These are phyloP conservation scores for Thelonectria olida DNA, from an alignment of 2,329 filamentous ascomycete species.

Conservation along the genomic window DNA sequence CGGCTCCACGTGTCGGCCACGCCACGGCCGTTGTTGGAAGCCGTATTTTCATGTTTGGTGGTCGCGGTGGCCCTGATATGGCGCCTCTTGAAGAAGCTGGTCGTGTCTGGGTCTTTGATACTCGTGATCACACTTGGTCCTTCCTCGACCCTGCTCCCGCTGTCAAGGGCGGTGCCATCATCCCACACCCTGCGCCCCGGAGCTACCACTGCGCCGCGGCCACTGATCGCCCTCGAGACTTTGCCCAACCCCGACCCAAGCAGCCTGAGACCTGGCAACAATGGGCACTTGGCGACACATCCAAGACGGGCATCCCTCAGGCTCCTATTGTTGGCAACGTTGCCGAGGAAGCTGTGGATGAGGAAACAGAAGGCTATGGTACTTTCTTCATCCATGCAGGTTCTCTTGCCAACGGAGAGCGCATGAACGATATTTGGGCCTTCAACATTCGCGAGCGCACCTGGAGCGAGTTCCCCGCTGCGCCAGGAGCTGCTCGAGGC, in stretches of 20 bases:
- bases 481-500: conserved; percentile 72
- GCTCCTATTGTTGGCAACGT: conserved; percentile 66
- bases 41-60: conserved; percentile 84
- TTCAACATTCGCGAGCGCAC: conserved; percentile 72
- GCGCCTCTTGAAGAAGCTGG: conserved; percentile 78
- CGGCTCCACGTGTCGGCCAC: conserved; percentile 76
- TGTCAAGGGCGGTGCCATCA: conserved; percentile 51
- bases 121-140: conserved; percentile 70
- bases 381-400: conserved; percentile 83
- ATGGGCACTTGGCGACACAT: conserved; percentile 64
- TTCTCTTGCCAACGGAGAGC: conserved; percentile 69
- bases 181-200: conserved; percentile 66
- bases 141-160: conserved; percentile 65
- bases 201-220: conserved; percentile 75
- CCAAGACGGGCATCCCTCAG: conserved; percentile 66
- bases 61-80: conserved; percentile 75
- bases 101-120: conserved; percentile 79
- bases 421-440: conserved; percentile 77
- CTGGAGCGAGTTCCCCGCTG: conserved; percentile 75
- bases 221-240: conserved; percentile 65
- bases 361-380: conserved; percentile 69
- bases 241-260: conserved; percentile 47
- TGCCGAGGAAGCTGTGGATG: conserved; percentile 66
- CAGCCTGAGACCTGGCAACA: conserved; percentile 60
- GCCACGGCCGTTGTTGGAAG: conserved; percentile 74